phyloP scores from a whole-genome alignment of 176 grass and related monocot genomes.

The Dendrocalamus sinicus region DNA sequence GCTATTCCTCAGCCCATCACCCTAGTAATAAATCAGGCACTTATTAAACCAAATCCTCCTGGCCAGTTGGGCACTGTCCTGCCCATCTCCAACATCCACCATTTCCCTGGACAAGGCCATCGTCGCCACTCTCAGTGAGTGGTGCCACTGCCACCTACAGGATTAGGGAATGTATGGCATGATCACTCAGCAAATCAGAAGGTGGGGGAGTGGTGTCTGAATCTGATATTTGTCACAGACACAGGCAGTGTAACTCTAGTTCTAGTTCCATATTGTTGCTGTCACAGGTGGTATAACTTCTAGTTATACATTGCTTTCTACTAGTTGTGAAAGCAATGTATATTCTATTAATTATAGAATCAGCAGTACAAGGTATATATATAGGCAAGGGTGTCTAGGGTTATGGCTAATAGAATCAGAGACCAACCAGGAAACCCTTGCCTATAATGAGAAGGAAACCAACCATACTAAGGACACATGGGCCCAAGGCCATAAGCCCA shows the following conservation, averaged over 20 bases:
- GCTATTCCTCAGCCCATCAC: neutral
- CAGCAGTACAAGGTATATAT: too few species aligned
- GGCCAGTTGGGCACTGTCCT: neutral
- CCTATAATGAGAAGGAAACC: too few species aligned
- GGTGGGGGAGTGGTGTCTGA: neutral
- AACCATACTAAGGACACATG: too few species aligned
- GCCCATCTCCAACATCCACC: neutral
- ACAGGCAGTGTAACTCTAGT: neutral
- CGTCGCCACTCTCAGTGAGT: neutral
- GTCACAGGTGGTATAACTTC: neutral
- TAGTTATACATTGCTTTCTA: neutral
- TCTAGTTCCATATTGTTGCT: neutral
- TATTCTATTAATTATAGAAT: too few species aligned
- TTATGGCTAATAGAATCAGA: too few species aligned
- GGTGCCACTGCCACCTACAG: neutral
- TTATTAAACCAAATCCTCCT: neutral
- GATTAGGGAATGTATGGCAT: conserved; percentile 10
- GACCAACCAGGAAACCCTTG: too few species aligned
- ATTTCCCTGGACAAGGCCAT: neutral
- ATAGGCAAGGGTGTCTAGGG: too few species aligned
- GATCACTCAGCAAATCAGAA: neutral
- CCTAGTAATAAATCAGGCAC: neutral
- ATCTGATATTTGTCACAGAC: neutral
- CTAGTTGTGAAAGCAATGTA: too few species aligned
- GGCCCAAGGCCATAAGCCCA: too few species aligned